Evolutionary conservation across 2,329 filamentous ascomycete species (phyloP), one percentile per base, ranked within the genome.

Genomic region (Cladosporium halotolerans): DNA sequence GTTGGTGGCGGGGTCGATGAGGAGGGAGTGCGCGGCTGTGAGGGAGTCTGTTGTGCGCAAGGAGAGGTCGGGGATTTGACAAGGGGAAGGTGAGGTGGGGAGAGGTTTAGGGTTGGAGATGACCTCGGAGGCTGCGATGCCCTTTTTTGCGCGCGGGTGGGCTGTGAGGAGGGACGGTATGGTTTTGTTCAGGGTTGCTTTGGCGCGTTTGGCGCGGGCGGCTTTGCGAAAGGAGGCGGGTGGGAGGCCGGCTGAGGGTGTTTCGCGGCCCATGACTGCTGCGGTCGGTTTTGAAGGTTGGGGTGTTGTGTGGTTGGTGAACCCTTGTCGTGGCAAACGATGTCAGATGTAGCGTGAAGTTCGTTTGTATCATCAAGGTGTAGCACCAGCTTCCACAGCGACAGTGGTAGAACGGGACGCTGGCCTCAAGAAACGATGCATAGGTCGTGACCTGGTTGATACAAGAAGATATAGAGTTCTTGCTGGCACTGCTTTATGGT

Each of bases 161-260:
- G 76, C 73, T 0, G 72, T 67, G 2, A 84, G 68, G 8, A 84
- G 68, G 0, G 77, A 70, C 1, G 82, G 82, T 9, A 85, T 77
- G n/a, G 74, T 71, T 60, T 78, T 79, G 65, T 83, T 82, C 55
- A 84, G 66, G 2, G 81, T 82, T 8, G 77, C 72, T 50, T 76
- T 78, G n/a, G 65, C 65, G 60, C 62, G 58, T 53, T 54, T 58
- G 36, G 64, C 58, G 13, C 64, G 58, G 47, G 62, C 60, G 14
- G 53, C 56, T 31, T 65, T 62, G 13, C 62, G 60, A 45, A 58
- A 62, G 6, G 49, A 50, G 28, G 57, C 56, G 2, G 59, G 59
- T 23, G 51, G 56, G 38, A 60, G 49, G 31, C 58, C 58, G 41
- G 59, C 39, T 9, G 60, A 60, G 11, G 56, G 59, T 19, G 53